Conservation (phyloP, 1,139 yeast genomes). For the Pichia sp. region DNA sequence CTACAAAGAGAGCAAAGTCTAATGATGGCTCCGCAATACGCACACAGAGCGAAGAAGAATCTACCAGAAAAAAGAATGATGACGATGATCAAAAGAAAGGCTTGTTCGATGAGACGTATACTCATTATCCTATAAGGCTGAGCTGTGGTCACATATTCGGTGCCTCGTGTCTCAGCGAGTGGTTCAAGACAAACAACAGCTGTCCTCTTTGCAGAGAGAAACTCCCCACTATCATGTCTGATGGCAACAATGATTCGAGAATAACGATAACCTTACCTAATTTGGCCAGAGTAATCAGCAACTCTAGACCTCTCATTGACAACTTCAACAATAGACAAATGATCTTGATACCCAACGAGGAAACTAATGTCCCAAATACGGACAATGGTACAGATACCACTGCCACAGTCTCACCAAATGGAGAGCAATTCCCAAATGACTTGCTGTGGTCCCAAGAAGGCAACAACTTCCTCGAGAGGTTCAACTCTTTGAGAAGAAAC, state of each 20-base stretch:
- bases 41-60: neutral
- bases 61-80: neutral
- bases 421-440: neutral
- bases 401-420: neutral
- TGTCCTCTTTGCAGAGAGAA: conserved; percentile 29
- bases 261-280: conserved; percentile 31
- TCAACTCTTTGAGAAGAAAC: too few relatives aligned
- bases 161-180: conserved; percentile 27
- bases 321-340: conserved; percentile 24
- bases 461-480: neutral
- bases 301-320: conserved; percentile 23
- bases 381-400: neutral
- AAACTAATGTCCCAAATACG: conserved; percentile 11
- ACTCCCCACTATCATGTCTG: conserved; percentile 15
- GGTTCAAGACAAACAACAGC: conserved; percentile 27
- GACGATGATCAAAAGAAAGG: neutral
- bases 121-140: conserved; percentile 61
- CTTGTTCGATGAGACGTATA: conserved; percentile 6
- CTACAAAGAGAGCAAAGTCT: conserved; percentile 8
- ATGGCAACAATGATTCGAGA: conserved; percentile 8
- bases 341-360: conserved; percentile 23
- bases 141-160: conserved; percentile 55
- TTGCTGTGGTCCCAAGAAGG: neutral
- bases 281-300: conserved; percentile 28
- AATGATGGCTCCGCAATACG: neutral